These are phyloP conservation scores for Candida xiaguanensis DNA, from an alignment of 805 yeast species.

Conservation along the genomic window DNA sequence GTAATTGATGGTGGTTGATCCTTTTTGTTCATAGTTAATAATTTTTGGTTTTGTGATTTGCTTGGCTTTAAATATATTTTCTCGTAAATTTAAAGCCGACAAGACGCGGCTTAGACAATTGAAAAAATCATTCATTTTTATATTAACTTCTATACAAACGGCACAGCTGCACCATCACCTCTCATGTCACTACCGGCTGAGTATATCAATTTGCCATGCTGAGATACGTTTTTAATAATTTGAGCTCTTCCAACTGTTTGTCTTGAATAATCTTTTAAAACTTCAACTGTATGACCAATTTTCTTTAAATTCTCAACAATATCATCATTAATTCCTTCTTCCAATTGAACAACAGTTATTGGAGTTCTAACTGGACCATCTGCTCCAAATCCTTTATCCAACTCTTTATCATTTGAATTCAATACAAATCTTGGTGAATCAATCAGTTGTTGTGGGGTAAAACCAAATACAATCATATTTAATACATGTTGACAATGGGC, in stretches of 20 bases:
- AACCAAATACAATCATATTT: conserved; percentile 58
- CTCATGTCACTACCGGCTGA: conserved; percentile 76
- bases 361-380: conserved; percentile 62
- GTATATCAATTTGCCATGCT: conserved; percentile 44
- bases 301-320: conserved; percentile 43
- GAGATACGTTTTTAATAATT: conserved; percentile 50
- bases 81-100: neutral
- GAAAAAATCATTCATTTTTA: neutral
- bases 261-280: conserved; percentile 41
- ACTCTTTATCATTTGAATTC: conserved; percentile 45
- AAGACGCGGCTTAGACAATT: conserved; percentile 1
- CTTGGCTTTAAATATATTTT: neutral
- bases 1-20: conserved; percentile 4
- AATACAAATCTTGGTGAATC: conserved; percentile 75
- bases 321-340: conserved; percentile 54
- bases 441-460: conserved; percentile 68
- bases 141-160: conserved; percentile 19
- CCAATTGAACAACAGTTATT: conserved; percentile 57
- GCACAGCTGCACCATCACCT: conserved; percentile 80
- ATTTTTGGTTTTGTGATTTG: neutral
- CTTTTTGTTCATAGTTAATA: neutral
- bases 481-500: conserved; percentile 77
- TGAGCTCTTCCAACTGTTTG: conserved; percentile 67
- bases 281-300: conserved; percentile 56
- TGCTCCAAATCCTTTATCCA: conserved; percentile 55